Evolutionary conservation across 1,284 basidiomycete genomes (phyloP), one percentile per base, ranked within the genome.

Genomic region (Fomitopsis schrenkii): DNA sequence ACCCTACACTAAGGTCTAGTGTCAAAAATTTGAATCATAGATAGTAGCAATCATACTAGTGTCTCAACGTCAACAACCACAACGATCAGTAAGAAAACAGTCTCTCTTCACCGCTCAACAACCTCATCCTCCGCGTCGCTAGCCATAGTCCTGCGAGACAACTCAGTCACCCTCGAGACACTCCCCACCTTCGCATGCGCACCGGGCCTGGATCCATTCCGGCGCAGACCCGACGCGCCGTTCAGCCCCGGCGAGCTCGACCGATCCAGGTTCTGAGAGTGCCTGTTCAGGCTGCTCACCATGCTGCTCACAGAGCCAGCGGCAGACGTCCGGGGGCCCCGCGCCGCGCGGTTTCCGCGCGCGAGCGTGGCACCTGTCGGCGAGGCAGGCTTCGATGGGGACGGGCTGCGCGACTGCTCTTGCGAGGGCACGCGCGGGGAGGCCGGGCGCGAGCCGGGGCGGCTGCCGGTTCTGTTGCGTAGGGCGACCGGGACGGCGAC

Each of bases 61-160:
- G 26, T 26, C 26, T 26, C 19, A 22, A 28, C 4, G 19, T 12
- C 26, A 30, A 36, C 33, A 35, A 53, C 15, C 4, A 35, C 17
- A 22, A 38, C 17, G n/a, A 26, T 54, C 52, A 6, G 26, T 33
- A n/a, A 38, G 10, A n/a, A 50, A 33, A 2, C 5, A 19, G 17
- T 36, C 48, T 28, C 30, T 28, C 33, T 42, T 59, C 54, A 63
- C 57, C 58, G 55, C 12, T 60, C 62, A 33, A 89, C 78, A 57
- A 89, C 76, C 67, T 88, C 83, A 64, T 92, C 90, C 72, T 93
- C 91, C 41, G 90, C 88, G 70, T 92, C 90, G 69, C 88, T 90
- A 48, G 86, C 88, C 85, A 90, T 88, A 60, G 89, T 89, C 72
- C 88, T 82, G 69, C 88, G 81, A 59, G 88, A 85, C 63, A 93